Percentiles rank a stretch among this genome's conserved stretches.
Conservation (phyloP, 2,329 filamentous ascomycete genomes). For the Metarhizium robertsii region DNA sequence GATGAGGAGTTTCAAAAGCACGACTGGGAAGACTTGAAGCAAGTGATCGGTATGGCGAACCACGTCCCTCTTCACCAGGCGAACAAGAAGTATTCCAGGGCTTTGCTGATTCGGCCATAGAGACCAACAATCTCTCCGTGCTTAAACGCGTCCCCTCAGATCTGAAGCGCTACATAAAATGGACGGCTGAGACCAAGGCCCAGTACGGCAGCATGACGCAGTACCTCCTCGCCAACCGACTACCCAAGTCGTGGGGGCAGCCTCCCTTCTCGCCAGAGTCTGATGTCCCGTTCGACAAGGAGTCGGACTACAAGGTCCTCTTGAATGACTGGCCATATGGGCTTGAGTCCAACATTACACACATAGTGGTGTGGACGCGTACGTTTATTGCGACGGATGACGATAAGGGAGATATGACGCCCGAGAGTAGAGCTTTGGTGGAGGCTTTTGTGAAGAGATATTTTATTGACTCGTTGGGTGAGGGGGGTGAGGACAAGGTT, state of each 20-base stretch:
- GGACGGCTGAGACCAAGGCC: conserved; percentile 59
- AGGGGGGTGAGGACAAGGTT: conserved; percentile 39
- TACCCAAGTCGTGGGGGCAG: conserved; percentile 56
- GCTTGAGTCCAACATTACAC: conserved; percentile 54
- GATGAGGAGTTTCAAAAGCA: conserved; percentile 65
- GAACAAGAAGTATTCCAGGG: no score
- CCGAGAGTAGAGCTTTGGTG: conserved; percentile 54
- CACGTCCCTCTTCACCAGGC: neutral
- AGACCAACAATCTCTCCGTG: conserved; percentile 54
- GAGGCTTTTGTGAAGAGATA: conserved; percentile 59
- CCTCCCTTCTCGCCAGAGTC: conserved; percentile 47
- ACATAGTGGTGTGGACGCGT: conserved; percentile 88
- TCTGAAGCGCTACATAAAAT: conserved; percentile 69
- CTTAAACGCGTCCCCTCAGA: conserved; percentile 77
- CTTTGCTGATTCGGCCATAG: conserved; percentile 17
- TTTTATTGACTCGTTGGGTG: conserved; percentile 53
- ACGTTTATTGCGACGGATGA: conserved; percentile 67
- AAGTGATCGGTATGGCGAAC: conserved; percentile 48
- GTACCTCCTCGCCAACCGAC: conserved; percentile 65
- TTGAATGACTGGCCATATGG: conserved; percentile 95
- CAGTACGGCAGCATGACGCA: conserved; percentile 72
- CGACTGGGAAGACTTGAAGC: conserved; percentile 63
- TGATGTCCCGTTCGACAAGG: conserved; percentile 39
- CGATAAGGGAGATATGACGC: conserved; percentile 62
- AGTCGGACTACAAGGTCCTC: conserved; percentile 59